Evolutionary conservation across 2,329 filamentous ascomycete genomes (phyloP), one percentile per base, ranked within the genome.

Genomic region (Annulohypoxylon truncatum): DNA sequence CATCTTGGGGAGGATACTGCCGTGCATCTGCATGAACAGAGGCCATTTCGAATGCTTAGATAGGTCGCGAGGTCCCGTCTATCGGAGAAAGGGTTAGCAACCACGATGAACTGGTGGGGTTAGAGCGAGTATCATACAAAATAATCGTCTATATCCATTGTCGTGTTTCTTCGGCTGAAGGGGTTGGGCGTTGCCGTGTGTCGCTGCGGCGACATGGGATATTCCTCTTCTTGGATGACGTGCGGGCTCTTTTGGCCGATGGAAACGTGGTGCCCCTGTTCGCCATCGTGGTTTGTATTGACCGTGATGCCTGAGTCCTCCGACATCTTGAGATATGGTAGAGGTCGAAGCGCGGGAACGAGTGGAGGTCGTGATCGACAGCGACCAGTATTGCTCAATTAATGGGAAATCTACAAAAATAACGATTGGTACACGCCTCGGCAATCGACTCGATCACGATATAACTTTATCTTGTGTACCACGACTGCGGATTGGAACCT

Each of bases 11-110:
- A 90, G 81, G 69, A 81, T 89, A 72, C 89, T 92, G 71, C 92
- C 92, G 75, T 93, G 91, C 79, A 94, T 84, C 68, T 91, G 90
- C 73, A 94, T 79, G 76, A 94, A 93, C 71, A 89, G 85, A 7
- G 92, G 92, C 85, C 91, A 90, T 85, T 92, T 94, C 24, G 91
- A 93, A 78, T 94, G 91, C 72, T 88, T 88, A 61, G 88, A 83
- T 66, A 92, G 86, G 77, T 93, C 89, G 68, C 90, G 85, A 59
- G 92, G 92, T 12, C 87, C 88, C 13, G 77, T 77, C 81, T 82
- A 46, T 9, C 24, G 10, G 24, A 38, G 4, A 10, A 56, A 46
- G 12, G 4, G 52, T 64, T 12, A 64, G 53, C 31, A 53, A 48
- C 56, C 5, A 44, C 13, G 15, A 8, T 2, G 20, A 24, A 20